Conservation (phyloP, 441 rosid genomes). For the Brassica balearica region DNA sequence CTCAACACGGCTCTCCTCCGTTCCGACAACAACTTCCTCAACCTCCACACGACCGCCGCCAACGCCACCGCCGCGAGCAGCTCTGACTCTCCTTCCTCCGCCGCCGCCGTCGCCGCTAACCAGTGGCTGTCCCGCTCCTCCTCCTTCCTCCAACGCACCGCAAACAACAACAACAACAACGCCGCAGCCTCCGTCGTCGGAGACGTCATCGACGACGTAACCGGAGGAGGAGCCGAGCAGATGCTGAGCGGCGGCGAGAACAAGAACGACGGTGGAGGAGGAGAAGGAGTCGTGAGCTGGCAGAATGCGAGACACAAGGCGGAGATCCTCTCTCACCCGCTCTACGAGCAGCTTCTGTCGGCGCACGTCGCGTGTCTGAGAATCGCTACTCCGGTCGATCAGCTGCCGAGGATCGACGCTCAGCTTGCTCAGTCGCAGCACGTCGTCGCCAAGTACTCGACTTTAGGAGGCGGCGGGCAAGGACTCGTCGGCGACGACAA, state of each 20-base stretch:
- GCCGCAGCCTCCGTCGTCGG: constrained; percentile 49
- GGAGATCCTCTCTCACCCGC: constrained; percentile 84
- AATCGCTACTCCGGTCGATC: constrained; percentile 98
- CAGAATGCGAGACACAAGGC: constrained; percentile 87
- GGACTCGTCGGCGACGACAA: constrained; percentile 79
- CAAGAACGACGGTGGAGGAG: constrained; percentile 44
- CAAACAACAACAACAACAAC: constrained; percentile 54
- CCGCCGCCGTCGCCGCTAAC: constrained; percentile 47
- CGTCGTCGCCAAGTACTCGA: constrained; percentile 89
- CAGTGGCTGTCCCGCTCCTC: constrained; percentile 83
- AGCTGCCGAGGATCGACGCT: constrained; percentile 93
- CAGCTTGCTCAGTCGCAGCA: constrained; percentile 97
- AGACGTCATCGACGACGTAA: constrained; percentile 68
- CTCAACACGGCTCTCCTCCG: constrained; percentile 89
- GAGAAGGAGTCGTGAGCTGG: constrained; percentile 76
- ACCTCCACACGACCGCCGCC: constrained; percentile 64
- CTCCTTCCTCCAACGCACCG: constrained; percentile 55
- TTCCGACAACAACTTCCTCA: constrained; percentile 69
- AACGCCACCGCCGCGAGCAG: constrained; percentile 42
- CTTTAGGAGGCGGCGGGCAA: constrained; percentile 59
- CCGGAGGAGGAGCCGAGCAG: constrained; percentile 49
- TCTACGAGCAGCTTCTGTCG: constrained; percentile 90
- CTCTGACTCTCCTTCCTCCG: constrained; percentile 54
- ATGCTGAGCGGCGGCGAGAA: constrained; percentile 54
- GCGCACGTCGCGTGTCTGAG: constrained; percentile 95